Conservation (phyloP, 805 yeast genomes). For the Vanderwaltozyma yarrowii region DNA sequence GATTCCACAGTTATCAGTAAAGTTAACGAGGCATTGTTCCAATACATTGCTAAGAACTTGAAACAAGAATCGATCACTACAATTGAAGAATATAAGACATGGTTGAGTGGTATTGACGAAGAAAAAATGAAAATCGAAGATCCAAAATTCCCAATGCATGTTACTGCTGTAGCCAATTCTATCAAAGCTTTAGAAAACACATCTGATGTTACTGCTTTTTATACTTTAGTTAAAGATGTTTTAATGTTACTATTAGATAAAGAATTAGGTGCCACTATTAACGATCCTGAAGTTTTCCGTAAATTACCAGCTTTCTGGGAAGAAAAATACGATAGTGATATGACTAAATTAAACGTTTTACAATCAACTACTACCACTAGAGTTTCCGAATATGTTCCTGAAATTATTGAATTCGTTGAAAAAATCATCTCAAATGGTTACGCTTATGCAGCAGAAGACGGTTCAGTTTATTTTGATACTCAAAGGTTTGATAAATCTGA, state of each 20-base stretch:
- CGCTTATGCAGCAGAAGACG: conserved; percentile 76
- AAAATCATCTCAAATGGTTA: conserved; percentile 68
- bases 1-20: conserved; percentile 29
- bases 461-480: conserved; percentile 95
- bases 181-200: conserved; percentile 24
- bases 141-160: conserved; percentile 85
- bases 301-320: conserved; percentile 88
- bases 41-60: conserved; percentile 46
- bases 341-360: conserved; percentile 73
- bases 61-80: conserved; percentile 27
- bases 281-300: conserved; percentile 76
- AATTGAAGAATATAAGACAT: conserved; percentile 34
- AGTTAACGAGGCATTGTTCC: conserved; percentile 35
- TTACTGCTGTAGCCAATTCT: conserved; percentile 54
- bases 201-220: conserved; percentile 31
- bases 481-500: conserved; percentile 61
- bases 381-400: conserved; percentile 92
- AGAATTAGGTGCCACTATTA: conserved; percentile 62
- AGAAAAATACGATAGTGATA: conserved; percentile 69
- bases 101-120: conserved; percentile 44
- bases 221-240: conserved; percentile 52
- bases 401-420: conserved; percentile 71
- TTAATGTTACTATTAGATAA: conserved; percentile 64
- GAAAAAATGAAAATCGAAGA: conserved; percentile 40
- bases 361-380: conserved; percentile 83